Percentiles rank a stretch among this genome's conserved stretches.
These are phyloP conservation scores for Mycena sanguinolenta DNA, from an alignment of 768 basidiomycete genomes.

Conservation along the genomic window DNA sequence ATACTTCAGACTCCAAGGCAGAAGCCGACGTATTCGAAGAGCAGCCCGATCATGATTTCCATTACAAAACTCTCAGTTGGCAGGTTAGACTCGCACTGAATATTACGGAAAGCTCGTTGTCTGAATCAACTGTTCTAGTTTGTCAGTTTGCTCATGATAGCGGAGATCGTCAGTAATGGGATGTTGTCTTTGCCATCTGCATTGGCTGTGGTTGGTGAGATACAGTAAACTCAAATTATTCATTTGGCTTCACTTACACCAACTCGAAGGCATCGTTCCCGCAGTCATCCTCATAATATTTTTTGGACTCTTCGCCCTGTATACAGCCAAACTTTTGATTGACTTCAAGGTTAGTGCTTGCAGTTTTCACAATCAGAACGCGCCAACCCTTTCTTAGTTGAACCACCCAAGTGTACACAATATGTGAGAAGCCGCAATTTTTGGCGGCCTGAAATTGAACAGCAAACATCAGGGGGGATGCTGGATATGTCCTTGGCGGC, in stretches of 20 bases:
- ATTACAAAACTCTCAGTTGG: conserved; percentile 68
- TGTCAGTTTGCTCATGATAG: conserved; percentile 66
- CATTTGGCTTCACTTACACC: neutral
- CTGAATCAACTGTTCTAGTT: conserved; percentile 47
- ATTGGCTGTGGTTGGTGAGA: conserved; percentile 63
- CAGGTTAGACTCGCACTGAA: conserved; percentile 48
- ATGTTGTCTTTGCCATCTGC: conserved; percentile 67
- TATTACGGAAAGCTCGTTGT: neutral
- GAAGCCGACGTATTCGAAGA: conserved; percentile 59
- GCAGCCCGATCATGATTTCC: conserved; percentile 59
- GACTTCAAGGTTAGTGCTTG: conserved; percentile 69
- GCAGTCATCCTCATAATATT: conserved; percentile 67
- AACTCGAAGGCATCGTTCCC: conserved; percentile 61
- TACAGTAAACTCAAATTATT: neutral
- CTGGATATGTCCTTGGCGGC: conserved; percentile 63
- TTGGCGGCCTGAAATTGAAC: neutral
- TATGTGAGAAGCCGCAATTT: conserved; percentile 50
- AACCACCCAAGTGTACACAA: conserved; percentile 68
- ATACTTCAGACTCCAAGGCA: conserved; percentile 5
- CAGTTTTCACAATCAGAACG: conserved; percentile 46
- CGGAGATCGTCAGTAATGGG: conserved; percentile 70
- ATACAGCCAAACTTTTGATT: conserved; percentile 65
- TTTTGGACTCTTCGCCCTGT: conserved; percentile 63
- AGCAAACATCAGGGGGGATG: conserved; percentile 56
- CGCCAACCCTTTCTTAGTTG: conserved; percentile 37